phyloP scores from a whole-genome alignment of 2,329 filamentous ascomycete species.

The Apiospora hydei region DNA sequence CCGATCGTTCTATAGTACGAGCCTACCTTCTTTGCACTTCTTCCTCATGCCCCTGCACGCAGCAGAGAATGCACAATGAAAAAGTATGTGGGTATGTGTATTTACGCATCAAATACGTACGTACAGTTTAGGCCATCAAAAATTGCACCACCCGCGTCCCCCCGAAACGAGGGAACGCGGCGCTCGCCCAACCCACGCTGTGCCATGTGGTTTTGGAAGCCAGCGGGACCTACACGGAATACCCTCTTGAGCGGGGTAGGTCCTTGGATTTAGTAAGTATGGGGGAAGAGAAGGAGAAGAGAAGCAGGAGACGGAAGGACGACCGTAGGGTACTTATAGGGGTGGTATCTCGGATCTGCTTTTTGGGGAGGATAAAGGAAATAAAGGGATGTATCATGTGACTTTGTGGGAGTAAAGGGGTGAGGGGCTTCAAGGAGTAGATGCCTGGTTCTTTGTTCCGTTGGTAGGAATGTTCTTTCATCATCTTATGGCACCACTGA shows the following conservation, averaged over 20 bases:
- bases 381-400: neutral
- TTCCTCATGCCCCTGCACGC: neutral
- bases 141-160: conserved; percentile 4
- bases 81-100: neutral
- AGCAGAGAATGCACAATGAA: conserved; percentile 3
- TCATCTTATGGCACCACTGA: neutral
- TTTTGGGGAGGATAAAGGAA: neutral
- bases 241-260: conserved; percentile 15
- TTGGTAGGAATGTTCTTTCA: neutral
- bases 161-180: neutral
- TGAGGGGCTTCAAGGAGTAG: neutral
- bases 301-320: neutral
- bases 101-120: neutral
- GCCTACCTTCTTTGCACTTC: neutral
- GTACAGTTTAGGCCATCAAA: neutral
- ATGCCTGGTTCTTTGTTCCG: neutral
- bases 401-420: neutral
- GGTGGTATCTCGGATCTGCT: neutral
- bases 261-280: conserved; percentile 18
- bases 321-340: neutral
- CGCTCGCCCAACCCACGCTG: conserved; percentile 9
- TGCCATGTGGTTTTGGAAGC: conserved; percentile 6
- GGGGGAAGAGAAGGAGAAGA: neutral
- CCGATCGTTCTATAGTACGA: neutral
- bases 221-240: conserved; percentile 9